phyloP scores from a whole-genome alignment of 1,284 basidiomycete species.

The Meripilus lineatus region DNA sequence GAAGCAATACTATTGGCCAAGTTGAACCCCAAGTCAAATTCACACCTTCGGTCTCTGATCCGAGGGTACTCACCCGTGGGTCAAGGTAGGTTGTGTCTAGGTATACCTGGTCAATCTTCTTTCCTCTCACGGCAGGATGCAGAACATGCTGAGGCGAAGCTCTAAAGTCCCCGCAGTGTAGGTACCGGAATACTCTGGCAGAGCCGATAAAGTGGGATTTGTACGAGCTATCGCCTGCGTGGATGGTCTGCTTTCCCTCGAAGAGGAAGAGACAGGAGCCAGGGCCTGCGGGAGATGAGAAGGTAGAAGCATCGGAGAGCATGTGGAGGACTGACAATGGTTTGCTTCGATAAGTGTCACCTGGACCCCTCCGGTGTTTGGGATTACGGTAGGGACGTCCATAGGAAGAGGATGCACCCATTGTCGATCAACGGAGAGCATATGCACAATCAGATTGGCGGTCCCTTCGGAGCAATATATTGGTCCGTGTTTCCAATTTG shows the following conservation, averaged over 20 bases:
- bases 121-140: conserved; percentile 78
- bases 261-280: conserved; percentile 94
- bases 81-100: conserved; percentile 97
- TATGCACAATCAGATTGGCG: conserved; percentile 86
- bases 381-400: conserved; percentile 70
- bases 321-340: conserved; percentile 57
- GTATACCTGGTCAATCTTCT: conserved; percentile 83
- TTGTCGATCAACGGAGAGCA: conserved; percentile 81
- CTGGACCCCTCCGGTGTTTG: conserved; percentile 79
- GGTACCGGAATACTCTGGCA: conserved; percentile 72
- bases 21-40: neutral
- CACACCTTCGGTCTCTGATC: no score
- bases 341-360: conserved; percentile 98
- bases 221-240: conserved; percentile 80
- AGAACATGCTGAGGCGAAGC: conserved; percentile 81
- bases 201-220: conserved; percentile 71
- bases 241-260: conserved; percentile 84
- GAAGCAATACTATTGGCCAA: conserved; percentile 79
- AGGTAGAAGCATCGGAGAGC: neutral
- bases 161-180: conserved; percentile 95
- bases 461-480: conserved; percentile 95
- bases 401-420: conserved; percentile 88
- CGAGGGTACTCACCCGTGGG: conserved; percentile 54
- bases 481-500: conserved; percentile 84
- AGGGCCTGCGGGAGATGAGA: conserved; percentile 47